Percentiles rank a stretch among this genome's conserved stretches.
Evolutionary conservation across 305 asterid species (phyloP).

Genomic region (Euphrasia arctica): DNA sequence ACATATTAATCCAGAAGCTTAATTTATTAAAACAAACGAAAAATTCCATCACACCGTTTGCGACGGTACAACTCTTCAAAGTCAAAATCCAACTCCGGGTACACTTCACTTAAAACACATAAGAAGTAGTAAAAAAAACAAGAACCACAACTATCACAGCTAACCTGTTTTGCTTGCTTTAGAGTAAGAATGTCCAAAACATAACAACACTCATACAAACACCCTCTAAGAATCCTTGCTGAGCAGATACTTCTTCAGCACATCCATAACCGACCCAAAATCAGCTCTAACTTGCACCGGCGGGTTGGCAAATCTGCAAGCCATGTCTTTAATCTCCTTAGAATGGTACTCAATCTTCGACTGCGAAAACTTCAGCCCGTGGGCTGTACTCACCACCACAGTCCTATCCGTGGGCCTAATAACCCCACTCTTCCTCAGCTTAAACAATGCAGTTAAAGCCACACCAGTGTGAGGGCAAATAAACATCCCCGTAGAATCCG

Average conservation of each 20-base stretch:
- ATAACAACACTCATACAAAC: background rate
- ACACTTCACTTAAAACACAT: slow-evolving; percentile 14
- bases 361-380: slow-evolving; percentile 74
- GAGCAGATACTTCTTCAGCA: slow-evolving; percentile 58
- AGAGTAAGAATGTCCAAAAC: slow-evolving; percentile 22
- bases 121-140: background rate
- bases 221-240: slow-evolving; percentile 37
- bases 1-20: background rate
- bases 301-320: slow-evolving; percentile 58
- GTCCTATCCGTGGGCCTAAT: slow-evolving; percentile 61
- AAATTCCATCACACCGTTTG: slow-evolving; percentile 19
- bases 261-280: slow-evolving; percentile 83
- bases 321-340: slow-evolving; percentile 56
- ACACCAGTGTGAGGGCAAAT: slow-evolving; percentile 83
- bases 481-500: slow-evolving; percentile 82
- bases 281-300: slow-evolving; percentile 71
- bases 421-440: slow-evolving; percentile 62
- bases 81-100: slow-evolving; percentile 23
- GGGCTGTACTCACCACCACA: slow-evolving; percentile 81
- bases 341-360: slow-evolving; percentile 76
- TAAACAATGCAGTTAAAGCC: slow-evolving; percentile 61
- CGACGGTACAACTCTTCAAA: slow-evolving; percentile 24
- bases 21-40: slow-evolving; percentile 16
- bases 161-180: slow-evolving; percentile 19
- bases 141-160: slow-evolving; percentile 23